Conservation (phyloP, 202 grass and related monocot genomes). For the Panicum virgatum region DNA sequence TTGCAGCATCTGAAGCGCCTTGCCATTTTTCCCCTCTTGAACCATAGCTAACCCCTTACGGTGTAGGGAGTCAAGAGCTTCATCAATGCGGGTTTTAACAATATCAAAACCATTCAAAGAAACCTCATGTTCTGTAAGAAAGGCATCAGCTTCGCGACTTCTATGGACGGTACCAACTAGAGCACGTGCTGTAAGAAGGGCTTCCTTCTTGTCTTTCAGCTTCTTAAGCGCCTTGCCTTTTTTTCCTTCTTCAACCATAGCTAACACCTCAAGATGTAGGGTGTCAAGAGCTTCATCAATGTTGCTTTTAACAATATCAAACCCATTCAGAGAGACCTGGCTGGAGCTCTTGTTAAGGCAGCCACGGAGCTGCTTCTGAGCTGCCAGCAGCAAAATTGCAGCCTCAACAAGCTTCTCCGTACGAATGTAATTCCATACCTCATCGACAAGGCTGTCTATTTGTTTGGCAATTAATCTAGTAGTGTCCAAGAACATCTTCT, state of each 20-base stretch:
- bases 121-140: too few species aligned
- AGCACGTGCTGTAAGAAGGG: not conserved
- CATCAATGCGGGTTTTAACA: not conserved
- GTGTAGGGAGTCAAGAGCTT: not conserved
- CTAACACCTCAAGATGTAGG: not conserved
- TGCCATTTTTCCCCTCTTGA: not conserved
- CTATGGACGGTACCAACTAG: not conserved
- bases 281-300: not conserved
- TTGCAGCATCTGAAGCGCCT: not conserved
- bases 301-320: not conserved
- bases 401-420: not conserved
- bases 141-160: too few species aligned
- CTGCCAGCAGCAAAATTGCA: not conserved
- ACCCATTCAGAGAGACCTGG: not conserved
- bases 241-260: not conserved
- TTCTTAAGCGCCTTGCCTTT: not conserved
- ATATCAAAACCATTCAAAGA: not conserved
- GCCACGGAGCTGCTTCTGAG: conserved; percentile 7
- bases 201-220: not conserved
- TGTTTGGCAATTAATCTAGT: conserved; percentile 16
- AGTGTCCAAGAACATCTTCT: conserved; percentile 27
- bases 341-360: not conserved
- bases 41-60: not conserved
- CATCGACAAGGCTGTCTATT: not conserved
- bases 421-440: not conserved